A percentile compares a stretch with the other conserved stretches of the same genome.
phyloP scores from a whole-genome alignment of 257 asterid species.

The Lavandula angustifolia region DNA sequence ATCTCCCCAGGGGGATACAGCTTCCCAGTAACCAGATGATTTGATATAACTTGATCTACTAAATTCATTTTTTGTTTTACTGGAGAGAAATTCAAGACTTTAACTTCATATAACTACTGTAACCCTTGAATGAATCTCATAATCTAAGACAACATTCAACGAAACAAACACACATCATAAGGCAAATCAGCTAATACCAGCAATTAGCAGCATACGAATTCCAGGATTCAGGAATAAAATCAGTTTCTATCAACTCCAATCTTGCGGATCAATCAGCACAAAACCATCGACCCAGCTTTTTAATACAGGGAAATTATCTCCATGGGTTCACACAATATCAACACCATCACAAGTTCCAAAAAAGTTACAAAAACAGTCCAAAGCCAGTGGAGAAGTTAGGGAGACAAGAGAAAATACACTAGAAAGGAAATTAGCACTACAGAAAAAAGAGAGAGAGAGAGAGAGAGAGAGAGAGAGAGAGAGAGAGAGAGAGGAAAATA shows the following conservation, averaged over 20 bases:
- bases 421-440: background rate
- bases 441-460: background rate
- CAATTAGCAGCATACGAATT: slow-evolving; percentile 16
- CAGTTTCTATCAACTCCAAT: slow-evolving; percentile 8
- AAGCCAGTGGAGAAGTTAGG: background rate
- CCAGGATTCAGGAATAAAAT: slow-evolving; percentile 12
- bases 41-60: slow-evolving; percentile 1
- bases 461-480: too few species aligned
- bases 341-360: slow-evolving; percentile 1
- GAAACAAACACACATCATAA: background rate
- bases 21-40: background rate
- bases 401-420: slow-evolving; percentile 4
- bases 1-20: background rate
- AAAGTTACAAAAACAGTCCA: background rate
- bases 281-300: slow-evolving; percentile 20
- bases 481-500: background rate
- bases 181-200: slow-evolving; percentile 2
- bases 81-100: slow-evolving; percentile 1
- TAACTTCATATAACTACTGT: slow-evolving; percentile 1
- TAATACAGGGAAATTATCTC: slow-evolving; percentile 14
- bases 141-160: slow-evolving; percentile 23
- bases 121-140: slow-evolving; percentile 11
- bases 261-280: slow-evolving; percentile 25
- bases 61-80: background rate
- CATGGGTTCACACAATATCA: background rate